Evolutionary conservation across 169 alveolate genomes (phyloP).

Genomic region (Plasmodium gaboni): DNA sequence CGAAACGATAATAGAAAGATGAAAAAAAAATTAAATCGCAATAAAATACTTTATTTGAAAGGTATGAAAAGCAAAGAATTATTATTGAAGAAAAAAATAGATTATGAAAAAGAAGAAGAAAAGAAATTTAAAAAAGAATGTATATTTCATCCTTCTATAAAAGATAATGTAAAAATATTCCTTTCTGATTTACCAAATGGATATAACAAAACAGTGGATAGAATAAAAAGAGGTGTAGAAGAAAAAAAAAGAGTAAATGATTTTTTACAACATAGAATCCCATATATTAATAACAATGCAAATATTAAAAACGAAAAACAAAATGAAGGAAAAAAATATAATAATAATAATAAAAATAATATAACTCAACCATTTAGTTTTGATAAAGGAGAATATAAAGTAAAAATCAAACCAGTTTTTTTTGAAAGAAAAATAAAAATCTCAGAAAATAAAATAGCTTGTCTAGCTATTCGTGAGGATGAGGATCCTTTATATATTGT

Average conservation of each 20-base stretch:
- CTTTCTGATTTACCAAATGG: constrained; percentile 54
- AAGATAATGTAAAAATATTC: constrained; percentile 48
- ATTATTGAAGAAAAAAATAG: constrained; percentile 20
- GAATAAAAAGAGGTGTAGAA: constrained; percentile 73
- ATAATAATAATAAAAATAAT: neutral
- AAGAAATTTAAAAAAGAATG: constrained; percentile 46
- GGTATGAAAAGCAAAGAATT: constrained; percentile 55
- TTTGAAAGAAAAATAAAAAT: constrained; percentile 66
- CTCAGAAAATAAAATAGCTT: constrained; percentile 71
- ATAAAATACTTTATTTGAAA: constrained; percentile 45
- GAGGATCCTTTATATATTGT: constrained; percentile 72
- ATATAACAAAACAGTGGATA: constrained; percentile 51
- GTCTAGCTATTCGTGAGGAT: constrained; percentile 58
- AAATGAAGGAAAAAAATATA: neutral
- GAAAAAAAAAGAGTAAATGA: constrained; percentile 49
- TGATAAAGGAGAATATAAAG: constrained; percentile 70
- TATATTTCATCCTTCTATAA: constrained; percentile 48
- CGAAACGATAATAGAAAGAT: neutral
- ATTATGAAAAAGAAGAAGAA: constrained; percentile 28
- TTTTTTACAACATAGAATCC: constrained; percentile 37
- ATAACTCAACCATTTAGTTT: constrained; percentile 49
- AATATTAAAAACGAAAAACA: neutral
- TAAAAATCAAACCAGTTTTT: constrained; percentile 69
- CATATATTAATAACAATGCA: neutral
- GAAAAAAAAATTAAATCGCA: constrained; percentile 12